Base-by-base conservation (phyloP, 257 asterid genomes). In the Phtheirospermum japonicum region DNA sequence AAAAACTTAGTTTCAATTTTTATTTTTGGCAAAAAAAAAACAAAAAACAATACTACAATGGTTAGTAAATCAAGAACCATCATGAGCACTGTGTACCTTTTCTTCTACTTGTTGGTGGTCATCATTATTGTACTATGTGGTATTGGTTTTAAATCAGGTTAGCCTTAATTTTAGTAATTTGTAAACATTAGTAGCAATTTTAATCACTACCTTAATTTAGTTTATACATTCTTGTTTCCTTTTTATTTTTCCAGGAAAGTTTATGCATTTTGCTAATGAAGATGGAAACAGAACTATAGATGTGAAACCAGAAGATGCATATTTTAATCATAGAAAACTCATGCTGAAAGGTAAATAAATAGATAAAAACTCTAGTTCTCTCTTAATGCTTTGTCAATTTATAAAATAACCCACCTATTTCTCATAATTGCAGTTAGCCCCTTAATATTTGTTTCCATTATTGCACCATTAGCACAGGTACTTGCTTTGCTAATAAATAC, bases 311-410 rank as follows among this genome's bases (percentile, higher is more conserved):
- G 67, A 68, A 54, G 66, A n/a, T n/a, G 43, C 40, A n/a, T n/a
- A n/a, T n/a, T n/a, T n/a, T n/a, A n/a, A n/a, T n/a, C 69, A 65
- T 66, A 82, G 93, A 68, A 85, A 80, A 40, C 69, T 82, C 55
- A 64, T 78, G 76, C 45, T 52, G 3, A 75, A 78, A 67, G 89
- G 86, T 82, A 65, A 71, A 16, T 9, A 34, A 6, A 45, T 19
- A 7, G 0, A 4, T 49, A 5, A 48, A 63, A 10, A 4, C 57
- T n/a, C 4, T 6, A 2, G 26, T 9, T 6, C 17, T 5, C 17
- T 14, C 34, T 1, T 52, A 4, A n/a, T 26, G 14, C n/a, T 33
- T 9, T 16, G 9, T 28, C 17, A 58, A 8, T 1, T 33, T 33
- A 2, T 8, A 33, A 33, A 33, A 33, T 33, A 33, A 33, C 18